Conservation (phyloP, 2,329 filamentous ascomycete species). For the Rutstroemia sp. region DNA sequence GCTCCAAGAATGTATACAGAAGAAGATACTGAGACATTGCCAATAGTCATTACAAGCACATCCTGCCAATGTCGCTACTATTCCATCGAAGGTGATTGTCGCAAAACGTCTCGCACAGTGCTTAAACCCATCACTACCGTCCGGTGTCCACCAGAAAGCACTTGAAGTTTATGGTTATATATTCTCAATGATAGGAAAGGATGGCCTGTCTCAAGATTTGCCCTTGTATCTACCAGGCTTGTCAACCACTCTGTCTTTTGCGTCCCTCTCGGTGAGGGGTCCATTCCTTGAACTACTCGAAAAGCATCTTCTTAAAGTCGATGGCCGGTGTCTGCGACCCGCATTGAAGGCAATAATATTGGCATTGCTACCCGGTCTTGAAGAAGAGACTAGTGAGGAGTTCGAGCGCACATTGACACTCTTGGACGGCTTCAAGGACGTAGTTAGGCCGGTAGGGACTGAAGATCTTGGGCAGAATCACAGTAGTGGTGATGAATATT, state of each 20-base stretch:
- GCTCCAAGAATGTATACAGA: conserved; percentile 7
- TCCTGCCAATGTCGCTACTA: conserved; percentile 59
- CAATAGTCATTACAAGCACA: conserved; percentile 78
- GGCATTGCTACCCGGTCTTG: conserved; percentile 80
- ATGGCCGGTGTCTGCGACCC: conserved; percentile 66
- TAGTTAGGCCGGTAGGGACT: conserved; percentile 49
- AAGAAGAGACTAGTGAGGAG: conserved; percentile 95
- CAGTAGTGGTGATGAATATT: conserved; percentile 71
- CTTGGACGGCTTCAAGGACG: conserved; percentile 67
- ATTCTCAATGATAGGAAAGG: conserved; percentile 76
- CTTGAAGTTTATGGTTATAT: conserved; percentile 89
- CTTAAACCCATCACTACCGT: conserved; percentile 84
- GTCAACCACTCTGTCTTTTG: conserved; percentile 84
- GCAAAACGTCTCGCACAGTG: conserved; percentile 93
- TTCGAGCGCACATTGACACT: conserved; percentile 82
- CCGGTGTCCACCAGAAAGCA: conserved; percentile 94
- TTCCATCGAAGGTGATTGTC: conserved; percentile 77
- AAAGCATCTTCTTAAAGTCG: conserved; percentile 65
- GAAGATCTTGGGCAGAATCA: conserved; percentile 44
- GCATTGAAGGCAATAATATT: conserved; percentile 87
- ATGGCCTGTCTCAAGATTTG: conserved; percentile 74
- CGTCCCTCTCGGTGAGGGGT: conserved; percentile 82
- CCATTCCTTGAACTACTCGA: conserved; percentile 81
- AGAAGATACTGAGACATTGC: conserved; percentile 22
- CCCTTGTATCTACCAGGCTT: conserved; percentile 85